Conservation (phyloP, 306 rosid genomes). For the Rubus idaeus region DNA sequence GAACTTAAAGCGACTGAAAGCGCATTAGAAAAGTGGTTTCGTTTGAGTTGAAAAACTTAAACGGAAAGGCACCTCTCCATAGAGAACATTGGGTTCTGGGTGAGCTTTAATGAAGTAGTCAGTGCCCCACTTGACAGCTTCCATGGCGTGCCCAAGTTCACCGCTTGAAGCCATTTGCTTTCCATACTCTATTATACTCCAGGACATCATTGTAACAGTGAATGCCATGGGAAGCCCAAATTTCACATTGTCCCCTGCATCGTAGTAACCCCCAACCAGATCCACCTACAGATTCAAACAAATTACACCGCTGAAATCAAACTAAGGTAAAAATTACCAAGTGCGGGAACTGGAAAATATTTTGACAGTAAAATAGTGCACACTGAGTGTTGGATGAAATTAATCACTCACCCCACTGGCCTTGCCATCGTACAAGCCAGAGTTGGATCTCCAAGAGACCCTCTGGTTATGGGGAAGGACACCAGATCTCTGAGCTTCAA, state of each 20-base stretch:
- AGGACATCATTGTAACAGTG: slow-evolving; percentile 92
- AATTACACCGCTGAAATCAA: background rate
- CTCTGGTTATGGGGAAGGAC: slow-evolving; percentile 73
- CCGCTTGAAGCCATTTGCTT: slow-evolving; percentile 74
- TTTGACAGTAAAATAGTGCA: background rate
- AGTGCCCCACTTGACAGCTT: slow-evolving; percentile 93
- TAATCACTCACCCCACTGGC: slow-evolving; percentile 65
- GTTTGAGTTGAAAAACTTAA: background rate
- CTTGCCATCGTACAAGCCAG: slow-evolving; percentile 88
- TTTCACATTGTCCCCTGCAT: slow-evolving; percentile 98
- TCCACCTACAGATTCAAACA: slow-evolving; percentile 54
- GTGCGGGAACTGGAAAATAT: background rate
- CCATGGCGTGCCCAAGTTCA: slow-evolving; percentile 87
- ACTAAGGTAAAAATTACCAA: background rate
- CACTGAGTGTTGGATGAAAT: background rate
- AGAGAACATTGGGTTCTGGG: slow-evolving; percentile 79
- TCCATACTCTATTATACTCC: slow-evolving; percentile 91
- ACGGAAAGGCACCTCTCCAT: slow-evolving; percentile 67
- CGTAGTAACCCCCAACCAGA: slow-evolving; percentile 95
- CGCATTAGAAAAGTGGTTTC: background rate
- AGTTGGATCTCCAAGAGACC: slow-evolving; percentile 84
- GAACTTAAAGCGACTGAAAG: background rate
- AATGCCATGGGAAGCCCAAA: slow-evolving; percentile 97
- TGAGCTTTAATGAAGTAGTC: slow-evolving; percentile 95
- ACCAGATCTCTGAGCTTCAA: slow-evolving; percentile 98